phyloP scores from a whole-genome alignment of 2,329 filamentous ascomycete genomes.

The Coniochaeta pulveracea region DNA sequence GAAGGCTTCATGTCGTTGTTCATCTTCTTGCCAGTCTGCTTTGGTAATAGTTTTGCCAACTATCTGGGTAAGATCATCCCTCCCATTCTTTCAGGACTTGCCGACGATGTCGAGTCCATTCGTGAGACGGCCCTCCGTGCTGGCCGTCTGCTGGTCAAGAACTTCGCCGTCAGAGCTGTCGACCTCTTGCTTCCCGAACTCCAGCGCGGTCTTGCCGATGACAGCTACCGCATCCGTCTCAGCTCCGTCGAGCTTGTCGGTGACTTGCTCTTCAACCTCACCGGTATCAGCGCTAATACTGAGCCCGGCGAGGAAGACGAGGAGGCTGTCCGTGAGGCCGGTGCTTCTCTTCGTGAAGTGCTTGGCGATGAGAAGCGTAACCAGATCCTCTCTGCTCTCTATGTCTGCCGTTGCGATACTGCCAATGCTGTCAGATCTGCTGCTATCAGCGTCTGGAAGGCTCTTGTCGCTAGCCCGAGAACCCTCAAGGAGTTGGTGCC shows the following conservation, averaged over 20 bases:
- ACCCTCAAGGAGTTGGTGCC: slow-evolving; percentile 93
- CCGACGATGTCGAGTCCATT: slow-evolving; percentile 93
- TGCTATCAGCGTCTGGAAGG: slow-evolving; percentile 93
- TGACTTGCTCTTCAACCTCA: slow-evolving; percentile 94
- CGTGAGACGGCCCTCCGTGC: slow-evolving; percentile 92
- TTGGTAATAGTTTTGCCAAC: slow-evolving; percentile 95
- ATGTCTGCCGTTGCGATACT: slow-evolving; percentile 96
- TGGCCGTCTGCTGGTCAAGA: slow-evolving; percentile 91
- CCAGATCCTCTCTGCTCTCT: slow-evolving; percentile 92
- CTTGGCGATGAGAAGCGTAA: slow-evolving; percentile 94
- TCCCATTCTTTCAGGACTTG: slow-evolving; percentile 84
- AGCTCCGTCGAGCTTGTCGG: slow-evolving; percentile 97
- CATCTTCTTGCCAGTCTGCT: slow-evolving; percentile 97
- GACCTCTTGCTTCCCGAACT: slow-evolving; percentile 90
- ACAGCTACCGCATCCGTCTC: slow-evolving; percentile 93
- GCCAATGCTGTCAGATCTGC: slow-evolving; percentile 82
- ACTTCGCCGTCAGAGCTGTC: slow-evolving; percentile 90
- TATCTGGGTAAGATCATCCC: slow-evolving; percentile 95
- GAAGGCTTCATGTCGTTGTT: slow-evolving; percentile 99
- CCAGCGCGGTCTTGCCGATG: slow-evolving; percentile 91
- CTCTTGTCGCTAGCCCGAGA: slow-evolving; percentile 79
- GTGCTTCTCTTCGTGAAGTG: slow-evolving; percentile 84
- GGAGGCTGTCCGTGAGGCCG: slow-evolving; percentile 69
- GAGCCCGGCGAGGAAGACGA: slow-evolving; percentile 72
- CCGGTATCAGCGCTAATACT: slow-evolving; percentile 72